Percentiles rank a stretch among this genome's conserved stretches.
phyloP scores from a whole-genome alignment of 345 rosid species.

The Sisymbrium irio region DNA sequence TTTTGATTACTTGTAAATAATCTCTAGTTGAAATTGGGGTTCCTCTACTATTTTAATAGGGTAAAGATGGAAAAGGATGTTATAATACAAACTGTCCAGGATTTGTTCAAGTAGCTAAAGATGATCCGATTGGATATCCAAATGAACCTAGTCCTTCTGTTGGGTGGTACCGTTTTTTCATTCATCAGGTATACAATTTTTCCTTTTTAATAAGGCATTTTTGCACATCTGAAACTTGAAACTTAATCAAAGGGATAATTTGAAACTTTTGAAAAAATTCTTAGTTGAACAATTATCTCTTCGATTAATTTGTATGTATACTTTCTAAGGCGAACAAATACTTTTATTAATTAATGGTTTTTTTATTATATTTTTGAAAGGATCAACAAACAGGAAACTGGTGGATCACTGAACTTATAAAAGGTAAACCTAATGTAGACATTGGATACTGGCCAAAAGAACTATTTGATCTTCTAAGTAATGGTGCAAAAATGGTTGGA shows the following conservation, averaged over 20 bases:
- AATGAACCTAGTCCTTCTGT: not conserved
- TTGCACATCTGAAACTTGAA: not conserved
- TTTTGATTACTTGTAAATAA: no score
- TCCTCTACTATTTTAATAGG: no score
- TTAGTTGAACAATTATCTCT: not conserved
- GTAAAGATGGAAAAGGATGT: not conserved
- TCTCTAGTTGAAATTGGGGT: no score
- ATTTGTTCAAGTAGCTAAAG: not conserved
- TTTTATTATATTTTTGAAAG: not conserved
- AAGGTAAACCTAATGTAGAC: not conserved
- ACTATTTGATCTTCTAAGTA: not conserved
- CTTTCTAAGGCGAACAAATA: no score
- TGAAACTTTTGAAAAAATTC: not conserved
- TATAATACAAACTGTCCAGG: not conserved
- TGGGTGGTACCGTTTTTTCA: not conserved
- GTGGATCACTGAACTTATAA: not conserved
- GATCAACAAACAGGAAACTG: not conserved
- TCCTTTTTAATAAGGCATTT: no score
- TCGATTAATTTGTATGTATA: no score
- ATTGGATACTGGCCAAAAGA: not conserved
- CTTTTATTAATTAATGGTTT: no score
- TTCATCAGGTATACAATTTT: not conserved
- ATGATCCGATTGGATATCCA: not conserved
- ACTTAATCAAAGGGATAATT: not conserved
- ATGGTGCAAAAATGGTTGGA: not conserved